Evolutionary conservation across 345 rosid genomes (phyloP).

Genomic region (Acer saccharum): DNA sequence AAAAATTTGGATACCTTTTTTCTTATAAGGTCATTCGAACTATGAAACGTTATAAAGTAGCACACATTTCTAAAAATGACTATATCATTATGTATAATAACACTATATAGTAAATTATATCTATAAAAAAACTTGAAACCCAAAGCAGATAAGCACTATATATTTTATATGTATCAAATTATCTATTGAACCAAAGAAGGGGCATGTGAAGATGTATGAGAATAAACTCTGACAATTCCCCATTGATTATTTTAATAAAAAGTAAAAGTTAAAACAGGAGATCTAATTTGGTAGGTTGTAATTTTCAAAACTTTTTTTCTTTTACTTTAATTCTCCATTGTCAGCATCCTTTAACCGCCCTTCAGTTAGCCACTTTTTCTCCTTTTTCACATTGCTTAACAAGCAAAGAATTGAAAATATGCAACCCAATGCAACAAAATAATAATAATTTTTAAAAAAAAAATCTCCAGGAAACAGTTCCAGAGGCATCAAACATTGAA

Average conservation of each 20-base stretch:
- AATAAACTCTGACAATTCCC: slow-evolving; percentile 11
- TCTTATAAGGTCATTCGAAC: no score
- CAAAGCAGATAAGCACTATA: no score
- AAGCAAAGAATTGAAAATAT: slow-evolving; percentile 33
- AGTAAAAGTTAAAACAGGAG: slow-evolving; percentile 21
- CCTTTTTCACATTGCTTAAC: slow-evolving; percentile 37
- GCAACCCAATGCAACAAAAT: slow-evolving; percentile 7
- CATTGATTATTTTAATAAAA: slow-evolving; percentile 7
- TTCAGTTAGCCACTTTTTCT: slow-evolving; percentile 17
- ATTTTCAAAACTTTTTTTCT: slow-evolving; percentile 34
- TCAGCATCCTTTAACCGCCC: slow-evolving; percentile 36
- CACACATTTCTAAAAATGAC: no score
- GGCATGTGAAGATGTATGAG: neutral
- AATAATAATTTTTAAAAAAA: no score
- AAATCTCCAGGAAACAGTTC: neutral
- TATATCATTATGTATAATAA: no score
- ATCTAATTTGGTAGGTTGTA: slow-evolving; percentile 47
- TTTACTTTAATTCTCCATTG: slow-evolving; percentile 37
- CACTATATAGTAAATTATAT: neutral
- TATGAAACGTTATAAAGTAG: no score
- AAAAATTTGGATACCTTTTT: no score
- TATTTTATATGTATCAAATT: no score
- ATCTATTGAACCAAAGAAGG: neutral
- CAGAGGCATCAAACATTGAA: neutral
- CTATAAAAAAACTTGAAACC: no score